Evolutionary conservation across 441 rosid species (phyloP).

Genomic region (Populus hybrid): DNA sequence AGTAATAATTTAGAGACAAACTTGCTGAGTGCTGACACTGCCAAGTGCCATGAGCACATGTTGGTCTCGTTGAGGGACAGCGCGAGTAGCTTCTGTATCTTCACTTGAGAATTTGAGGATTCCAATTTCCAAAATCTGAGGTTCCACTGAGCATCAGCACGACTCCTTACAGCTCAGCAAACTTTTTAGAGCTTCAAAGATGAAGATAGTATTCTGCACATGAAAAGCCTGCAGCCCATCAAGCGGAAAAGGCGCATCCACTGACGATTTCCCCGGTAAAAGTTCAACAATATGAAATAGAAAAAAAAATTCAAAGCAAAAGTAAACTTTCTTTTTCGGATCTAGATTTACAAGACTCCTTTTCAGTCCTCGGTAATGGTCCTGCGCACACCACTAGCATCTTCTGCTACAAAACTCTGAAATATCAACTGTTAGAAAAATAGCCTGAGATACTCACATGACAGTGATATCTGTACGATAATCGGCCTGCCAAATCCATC

Average conservation of each 20-base stretch:
- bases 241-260: not conserved
- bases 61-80: not conserved
- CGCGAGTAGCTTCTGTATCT: not conserved
- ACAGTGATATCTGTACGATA: not conserved
- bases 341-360: not conserved
- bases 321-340: not conserved
- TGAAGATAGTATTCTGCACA: not conserved
- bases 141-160: too few species aligned
- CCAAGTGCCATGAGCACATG: not conserved
- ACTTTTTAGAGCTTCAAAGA: not conserved
- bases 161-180: not conserved
- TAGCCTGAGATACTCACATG: not conserved
- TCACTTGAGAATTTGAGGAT: not conserved
- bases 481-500: not conserved
- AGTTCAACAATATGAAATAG: not conserved
- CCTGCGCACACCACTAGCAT: not conserved
- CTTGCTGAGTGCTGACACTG: not conserved
- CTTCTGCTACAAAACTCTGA: not conserved
- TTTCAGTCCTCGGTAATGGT: not conserved
- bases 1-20: not conserved
- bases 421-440: not conserved
- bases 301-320: not conserved
- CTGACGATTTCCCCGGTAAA: not conserved
- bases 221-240: not conserved
- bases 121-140: not conserved